phyloP scores from a whole-genome alignment of 163 green algal species.

The Volvox carteri region DNA sequence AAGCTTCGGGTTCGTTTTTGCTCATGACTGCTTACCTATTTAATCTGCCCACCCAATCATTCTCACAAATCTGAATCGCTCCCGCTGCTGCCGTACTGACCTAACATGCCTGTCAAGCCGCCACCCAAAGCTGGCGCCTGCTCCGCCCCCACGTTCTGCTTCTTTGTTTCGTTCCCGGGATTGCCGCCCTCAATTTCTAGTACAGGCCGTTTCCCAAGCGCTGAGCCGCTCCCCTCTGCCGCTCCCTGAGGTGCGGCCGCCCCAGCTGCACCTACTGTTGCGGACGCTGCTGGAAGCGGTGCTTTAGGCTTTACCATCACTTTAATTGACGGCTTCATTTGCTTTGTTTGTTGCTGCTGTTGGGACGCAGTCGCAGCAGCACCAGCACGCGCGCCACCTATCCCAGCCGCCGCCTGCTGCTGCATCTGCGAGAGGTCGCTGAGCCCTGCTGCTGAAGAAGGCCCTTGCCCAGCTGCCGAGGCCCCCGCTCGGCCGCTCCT shows the following conservation, averaged over 20 bases:
- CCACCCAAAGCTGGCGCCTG: not conserved
- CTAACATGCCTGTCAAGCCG: constrained; percentile 45
- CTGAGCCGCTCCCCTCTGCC: not conserved
- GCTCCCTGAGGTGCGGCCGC: not conserved
- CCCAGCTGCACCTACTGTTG: not conserved
- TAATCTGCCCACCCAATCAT: no score
- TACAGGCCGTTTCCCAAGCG: not conserved
- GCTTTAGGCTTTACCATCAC: constrained; percentile 62
- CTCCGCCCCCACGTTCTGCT: constrained; percentile 30
- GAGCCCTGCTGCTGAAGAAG: not conserved
- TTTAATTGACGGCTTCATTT: constrained; percentile 56
- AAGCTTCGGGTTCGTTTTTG: no score
- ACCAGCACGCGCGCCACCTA: not conserved
- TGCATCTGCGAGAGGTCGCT: not conserved
- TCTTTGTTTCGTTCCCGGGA: not conserved
- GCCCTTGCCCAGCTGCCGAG: not conserved
- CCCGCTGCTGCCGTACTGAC: constrained; percentile 59
- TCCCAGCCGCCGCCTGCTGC: not conserved
- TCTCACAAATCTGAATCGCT: not conserved
- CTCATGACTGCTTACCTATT: no score
- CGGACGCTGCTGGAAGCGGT: not conserved
- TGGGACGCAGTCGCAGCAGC: not conserved
- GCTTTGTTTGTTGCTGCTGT: not conserved
- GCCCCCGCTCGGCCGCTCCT: not conserved
- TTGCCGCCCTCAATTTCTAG: not conserved